Evolutionary conservation across 371 early-diverging fungal genomes (phyloP), one percentile per base, ranked within the genome.

Genomic region (Circinella minor): DNA sequence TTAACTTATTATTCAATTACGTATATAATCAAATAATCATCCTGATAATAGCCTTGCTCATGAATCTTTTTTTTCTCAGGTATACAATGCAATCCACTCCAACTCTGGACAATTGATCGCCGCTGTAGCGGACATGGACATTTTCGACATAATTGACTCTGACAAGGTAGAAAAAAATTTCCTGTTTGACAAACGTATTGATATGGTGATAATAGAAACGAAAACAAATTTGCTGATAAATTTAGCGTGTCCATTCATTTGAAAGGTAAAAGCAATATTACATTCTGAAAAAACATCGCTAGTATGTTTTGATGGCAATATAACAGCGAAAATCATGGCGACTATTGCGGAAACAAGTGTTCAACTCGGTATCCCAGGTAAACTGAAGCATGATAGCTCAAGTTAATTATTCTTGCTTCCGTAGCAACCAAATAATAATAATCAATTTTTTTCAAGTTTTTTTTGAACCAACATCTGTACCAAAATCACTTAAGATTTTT

Each of bases 401-500:
- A 27, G 2, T 27, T 27, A 3, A 43, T 43, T 43, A 1, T 43
- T 43, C 3, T 43, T 43, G 1, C 43, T 43, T 11, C 11, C 27
- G 27, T 27, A 27, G 1, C 27, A 27, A 27, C 27, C 2, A 27
- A 27, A 27, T 1, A 27, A 27, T 27, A 0, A 27, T 27, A 27
- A 27, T 27, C 27, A 27, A 27, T 27, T 27, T 27, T 27, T 27
- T 27, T n/a, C n/a, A 57, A 89, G 89, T 86, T 17, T 72, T 96
- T 43, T 96, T 95, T 74, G 97, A 98, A 68, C 97, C 98, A 0
- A 98, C 98, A 0, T 96, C 97, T 8, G 88, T 92, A 2, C 88
- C 91, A 15, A 98, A 98, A 71, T 89, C 93, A 15, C 68, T 81
- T 2, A 85, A 83, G 14, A 61, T 93, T 13, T 81, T 96, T 46